phyloP scores from a whole-genome alignment of 1,284 basidiomycete genomes.

The Cryptococcus floricola region DNA sequence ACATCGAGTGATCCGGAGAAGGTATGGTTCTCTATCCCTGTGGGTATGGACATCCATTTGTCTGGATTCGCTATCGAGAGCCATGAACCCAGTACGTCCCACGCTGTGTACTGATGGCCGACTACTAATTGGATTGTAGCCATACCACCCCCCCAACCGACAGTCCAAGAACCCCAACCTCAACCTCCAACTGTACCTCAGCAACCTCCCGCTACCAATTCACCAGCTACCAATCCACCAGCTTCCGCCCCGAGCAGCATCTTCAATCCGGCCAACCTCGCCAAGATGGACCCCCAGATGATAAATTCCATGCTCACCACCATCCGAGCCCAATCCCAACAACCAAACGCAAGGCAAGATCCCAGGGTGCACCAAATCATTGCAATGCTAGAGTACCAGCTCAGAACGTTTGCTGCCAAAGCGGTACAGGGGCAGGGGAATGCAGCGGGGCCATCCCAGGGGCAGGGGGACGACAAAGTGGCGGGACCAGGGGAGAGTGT shows the following conservation, averaged over 20 bases:
- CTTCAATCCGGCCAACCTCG: slow-evolving; percentile 1
- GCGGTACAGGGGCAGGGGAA: not conserved
- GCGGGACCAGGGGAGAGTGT: slow-evolving; percentile 7
- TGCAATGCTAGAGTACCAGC: slow-evolving; percentile 17
- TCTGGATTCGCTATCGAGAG: slow-evolving; percentile 13
- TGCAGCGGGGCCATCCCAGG: not conserved
- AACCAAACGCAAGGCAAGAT: slow-evolving; percentile 15
- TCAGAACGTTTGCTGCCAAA: not conserved
- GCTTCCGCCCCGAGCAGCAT: slow-evolving; percentile 2
- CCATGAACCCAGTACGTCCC: slow-evolving; percentile 9
- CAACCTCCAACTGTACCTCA: not conserved
- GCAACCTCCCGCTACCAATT: not conserved
- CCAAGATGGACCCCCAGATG: slow-evolving; percentile 14
- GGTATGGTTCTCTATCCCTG: slow-evolving; percentile 23
- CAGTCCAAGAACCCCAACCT: slow-evolving; percentile 9
- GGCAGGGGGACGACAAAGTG: not conserved
- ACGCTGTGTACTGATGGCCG: not conserved
- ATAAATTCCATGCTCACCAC: slow-evolving; percentile 17
- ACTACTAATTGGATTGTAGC: not conserved
- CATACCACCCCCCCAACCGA: slow-evolving; percentile 9
- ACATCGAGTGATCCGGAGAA: slow-evolving; percentile 9
- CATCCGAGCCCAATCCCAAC: slow-evolving; percentile 8
- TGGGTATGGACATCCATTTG: slow-evolving; percentile 12
- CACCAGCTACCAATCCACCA: not conserved
- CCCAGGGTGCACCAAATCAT: slow-evolving; percentile 21